Evolutionary conservation across 2,329 filamentous ascomycete species (phyloP).

Genomic region (Xylariaceae sp.): DNA sequence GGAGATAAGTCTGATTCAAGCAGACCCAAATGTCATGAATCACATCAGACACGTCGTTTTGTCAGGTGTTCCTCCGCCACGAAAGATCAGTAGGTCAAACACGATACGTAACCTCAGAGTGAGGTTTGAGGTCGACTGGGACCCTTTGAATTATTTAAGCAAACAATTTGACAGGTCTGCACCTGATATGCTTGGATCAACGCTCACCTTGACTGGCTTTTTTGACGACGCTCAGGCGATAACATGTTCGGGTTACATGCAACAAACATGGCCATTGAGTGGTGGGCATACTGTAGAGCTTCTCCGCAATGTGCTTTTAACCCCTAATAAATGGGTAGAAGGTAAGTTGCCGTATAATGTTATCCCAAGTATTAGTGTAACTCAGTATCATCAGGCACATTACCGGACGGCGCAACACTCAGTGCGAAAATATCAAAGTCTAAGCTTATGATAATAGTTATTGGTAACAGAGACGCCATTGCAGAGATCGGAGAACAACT

Average conservation of each 20-base stretch:
- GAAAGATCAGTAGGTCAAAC: not conserved
- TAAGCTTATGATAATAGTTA: too few species aligned
- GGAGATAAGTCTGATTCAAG: not conserved
- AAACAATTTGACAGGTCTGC: not conserved
- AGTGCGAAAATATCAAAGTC: too few species aligned
- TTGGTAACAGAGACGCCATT: too few species aligned
- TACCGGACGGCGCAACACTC: too few species aligned
- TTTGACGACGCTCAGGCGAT: not conserved
- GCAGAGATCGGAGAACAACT: constrained; percentile 5
- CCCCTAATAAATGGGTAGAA: too few species aligned
- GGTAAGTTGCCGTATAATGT: too few species aligned
- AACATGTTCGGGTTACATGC: constrained; percentile 4
- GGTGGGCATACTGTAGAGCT: not conserved
- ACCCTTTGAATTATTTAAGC: not conserved
- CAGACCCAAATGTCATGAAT: not conserved
- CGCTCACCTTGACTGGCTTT: constrained; percentile 2
- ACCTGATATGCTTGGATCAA: not conserved
- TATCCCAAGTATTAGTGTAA: too few species aligned
- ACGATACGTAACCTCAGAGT: not conserved
- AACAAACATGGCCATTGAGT: constrained; percentile 4
- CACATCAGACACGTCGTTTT: not conserved
- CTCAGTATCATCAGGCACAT: too few species aligned
- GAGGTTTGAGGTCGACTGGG: not conserved
- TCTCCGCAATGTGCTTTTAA: not conserved
- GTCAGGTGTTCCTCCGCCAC: not conserved